These are phyloP conservation scores for Phaeotremella fagi DNA, from an alignment of 768 basidiomycete genomes.

Conservation along the genomic window DNA sequence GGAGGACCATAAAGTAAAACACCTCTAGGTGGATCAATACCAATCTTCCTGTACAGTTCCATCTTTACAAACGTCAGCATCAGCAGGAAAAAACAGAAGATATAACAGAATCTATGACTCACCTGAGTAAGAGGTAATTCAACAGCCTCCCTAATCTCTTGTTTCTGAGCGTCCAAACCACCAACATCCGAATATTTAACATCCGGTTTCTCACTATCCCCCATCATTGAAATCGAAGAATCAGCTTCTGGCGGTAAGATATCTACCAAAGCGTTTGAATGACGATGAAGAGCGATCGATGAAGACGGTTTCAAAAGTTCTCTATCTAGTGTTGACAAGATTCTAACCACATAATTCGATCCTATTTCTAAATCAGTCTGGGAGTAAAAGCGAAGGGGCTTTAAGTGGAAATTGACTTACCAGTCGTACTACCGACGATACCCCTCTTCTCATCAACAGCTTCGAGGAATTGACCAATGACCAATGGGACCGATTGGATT, in stretches of 20 bases:
- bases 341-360: slow-evolving; percentile 95
- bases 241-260: slow-evolving; percentile 98
- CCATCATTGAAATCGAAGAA: slow-evolving; percentile 91
- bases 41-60: slow-evolving; percentile 98
- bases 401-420: slow-evolving; percentile 31
- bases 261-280: slow-evolving; percentile 97
- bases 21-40: slow-evolving; percentile 96
- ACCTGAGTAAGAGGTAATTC: slow-evolving; percentile 67
- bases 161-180: slow-evolving; percentile 96
- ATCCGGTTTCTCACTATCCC: slow-evolving; percentile 90
- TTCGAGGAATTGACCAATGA: slow-evolving; percentile 98
- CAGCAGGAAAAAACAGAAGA: background rate
- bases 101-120: slow-evolving; percentile 14
- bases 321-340: slow-evolving; percentile 91
- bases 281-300: slow-evolving; percentile 95
- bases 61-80: slow-evolving; percentile 66
- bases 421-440: slow-evolving; percentile 93
- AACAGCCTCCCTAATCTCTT: slow-evolving; percentile 97
- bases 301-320: slow-evolving; percentile 95
- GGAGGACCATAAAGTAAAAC: slow-evolving; percentile 96
- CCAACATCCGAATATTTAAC: slow-evolving; percentile 91
- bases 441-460: slow-evolving; percentile 96
- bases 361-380: no score
- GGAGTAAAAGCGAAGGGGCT: no score
- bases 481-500: slow-evolving; percentile 95